Conservation (phyloP, 108 stramenopile genomes). For the Pseudonitzschia pungens region DNA sequence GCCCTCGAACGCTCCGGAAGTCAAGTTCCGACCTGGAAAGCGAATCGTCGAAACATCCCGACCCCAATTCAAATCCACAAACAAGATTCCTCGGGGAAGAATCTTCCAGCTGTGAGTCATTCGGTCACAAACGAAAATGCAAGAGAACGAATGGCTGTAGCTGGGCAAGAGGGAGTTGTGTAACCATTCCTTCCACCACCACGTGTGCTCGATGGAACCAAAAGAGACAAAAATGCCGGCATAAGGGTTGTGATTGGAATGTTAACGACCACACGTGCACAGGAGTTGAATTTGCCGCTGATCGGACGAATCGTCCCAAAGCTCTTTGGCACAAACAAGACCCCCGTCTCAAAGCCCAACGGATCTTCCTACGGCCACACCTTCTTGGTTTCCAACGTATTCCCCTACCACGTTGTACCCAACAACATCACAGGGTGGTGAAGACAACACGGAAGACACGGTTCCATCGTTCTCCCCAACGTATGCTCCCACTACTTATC, state of each 20-base stretch:
- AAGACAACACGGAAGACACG: too few relatives aligned
- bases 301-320: neutral
- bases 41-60: too few relatives aligned
- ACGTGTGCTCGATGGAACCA: neutral
- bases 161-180: neutral
- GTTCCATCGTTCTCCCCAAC: too few relatives aligned
- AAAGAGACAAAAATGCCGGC: neutral
- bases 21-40: too few relatives aligned
- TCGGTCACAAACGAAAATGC: neutral
- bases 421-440: neutral
- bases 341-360: neutral
- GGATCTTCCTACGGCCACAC: neutral
- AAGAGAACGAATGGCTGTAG: neutral
- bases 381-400: neutral
- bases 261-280: neutral
- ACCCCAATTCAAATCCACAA: neutral
- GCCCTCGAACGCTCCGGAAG: too few relatives aligned
- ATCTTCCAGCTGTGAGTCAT: neutral
- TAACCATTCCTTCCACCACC: neutral
- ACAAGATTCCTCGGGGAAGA: neutral
- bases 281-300: neutral
- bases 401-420: neutral
- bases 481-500: too few relatives aligned
- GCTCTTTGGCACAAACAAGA: neutral
- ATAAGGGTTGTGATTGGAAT: neutral